phyloP scores from a whole-genome alignment of 2,329 filamentous ascomycete species.

The Coniochaeta sp. region DNA sequence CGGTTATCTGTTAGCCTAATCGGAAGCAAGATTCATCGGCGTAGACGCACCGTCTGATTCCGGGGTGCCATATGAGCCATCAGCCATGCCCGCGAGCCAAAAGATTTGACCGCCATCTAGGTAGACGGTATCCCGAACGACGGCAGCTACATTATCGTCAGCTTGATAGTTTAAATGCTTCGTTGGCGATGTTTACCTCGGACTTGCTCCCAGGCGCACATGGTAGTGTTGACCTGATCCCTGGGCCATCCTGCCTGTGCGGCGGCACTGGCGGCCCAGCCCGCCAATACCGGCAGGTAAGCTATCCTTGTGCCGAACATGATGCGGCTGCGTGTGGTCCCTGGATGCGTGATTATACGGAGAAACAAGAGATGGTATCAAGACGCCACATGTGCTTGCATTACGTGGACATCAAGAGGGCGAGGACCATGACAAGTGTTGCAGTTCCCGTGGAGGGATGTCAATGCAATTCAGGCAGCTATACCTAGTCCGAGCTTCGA shows the following conservation, averaged over 20 bases:
- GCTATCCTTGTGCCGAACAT: constrained; percentile 22
- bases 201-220: constrained; percentile 50
- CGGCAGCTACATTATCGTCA: constrained; percentile 34
- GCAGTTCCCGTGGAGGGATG: neutral
- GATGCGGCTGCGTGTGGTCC: constrained; percentile 6
- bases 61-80: constrained; percentile 26
- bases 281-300: constrained; percentile 19
- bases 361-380: neutral
- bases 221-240: constrained; percentile 47
- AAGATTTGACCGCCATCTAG: constrained; percentile 54
- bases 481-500: neutral
- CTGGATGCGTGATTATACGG: neutral
- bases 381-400: neutral
- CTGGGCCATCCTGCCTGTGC: constrained; percentile 42
- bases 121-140: constrained; percentile 56
- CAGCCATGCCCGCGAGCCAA: constrained; percentile 43
- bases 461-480: neutral
- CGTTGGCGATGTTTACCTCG: constrained; percentile 27
- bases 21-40: neutral
- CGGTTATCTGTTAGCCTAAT: constrained; percentile 2
- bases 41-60: constrained; percentile 33
- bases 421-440: neutral
- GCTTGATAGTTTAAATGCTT: constrained; percentile 7
- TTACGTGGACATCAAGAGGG: neutral
- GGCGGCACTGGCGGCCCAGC: constrained; percentile 18